A percentile compares a stretch with the other conserved stretches of the same genome.
Conservation (phyloP, 1,139 yeast genomes). For the Hemisphaericaspora xylofermentans region DNA sequence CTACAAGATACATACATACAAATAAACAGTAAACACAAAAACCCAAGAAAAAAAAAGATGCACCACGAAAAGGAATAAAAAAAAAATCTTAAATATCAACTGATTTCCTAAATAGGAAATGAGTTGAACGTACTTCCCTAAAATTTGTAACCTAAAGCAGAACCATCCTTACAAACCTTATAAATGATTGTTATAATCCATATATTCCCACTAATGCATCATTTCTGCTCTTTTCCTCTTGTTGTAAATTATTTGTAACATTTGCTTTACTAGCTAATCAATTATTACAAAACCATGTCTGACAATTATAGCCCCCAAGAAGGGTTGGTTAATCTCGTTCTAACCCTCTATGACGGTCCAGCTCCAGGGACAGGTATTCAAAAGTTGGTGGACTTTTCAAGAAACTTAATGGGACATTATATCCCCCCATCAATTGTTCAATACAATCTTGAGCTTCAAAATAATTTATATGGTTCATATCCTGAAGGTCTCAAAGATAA, state of each 20-base stretch:
- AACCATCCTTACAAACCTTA: background rate
- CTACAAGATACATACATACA: too few relatives aligned
- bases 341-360: conserved; percentile 17
- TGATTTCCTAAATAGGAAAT: conserved; percentile 5
- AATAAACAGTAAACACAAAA: background rate
- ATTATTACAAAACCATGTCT: conserved; percentile 7
- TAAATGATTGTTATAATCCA: background rate
- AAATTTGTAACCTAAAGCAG: background rate
- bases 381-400: conserved; percentile 18
- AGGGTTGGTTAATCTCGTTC: conserved; percentile 20
- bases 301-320: conserved; percentile 19
- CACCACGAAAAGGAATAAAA: background rate
- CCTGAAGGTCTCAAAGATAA: conserved; percentile 26
- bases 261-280: background rate
- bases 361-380: conserved; percentile 25
- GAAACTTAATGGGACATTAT: conserved; percentile 23
- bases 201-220: background rate
- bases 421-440: conserved; percentile 23
- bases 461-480: conserved; percentile 37
- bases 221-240: background rate
- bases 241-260: background rate
- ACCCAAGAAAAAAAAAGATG: background rate
- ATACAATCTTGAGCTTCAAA: conserved; percentile 21
- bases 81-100: conserved; percentile 3
- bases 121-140: background rate